Evolutionary conservation across 192 early-diverging fungal genomes (phyloP).

Genomic region (Spizellomyces sp.): DNA sequence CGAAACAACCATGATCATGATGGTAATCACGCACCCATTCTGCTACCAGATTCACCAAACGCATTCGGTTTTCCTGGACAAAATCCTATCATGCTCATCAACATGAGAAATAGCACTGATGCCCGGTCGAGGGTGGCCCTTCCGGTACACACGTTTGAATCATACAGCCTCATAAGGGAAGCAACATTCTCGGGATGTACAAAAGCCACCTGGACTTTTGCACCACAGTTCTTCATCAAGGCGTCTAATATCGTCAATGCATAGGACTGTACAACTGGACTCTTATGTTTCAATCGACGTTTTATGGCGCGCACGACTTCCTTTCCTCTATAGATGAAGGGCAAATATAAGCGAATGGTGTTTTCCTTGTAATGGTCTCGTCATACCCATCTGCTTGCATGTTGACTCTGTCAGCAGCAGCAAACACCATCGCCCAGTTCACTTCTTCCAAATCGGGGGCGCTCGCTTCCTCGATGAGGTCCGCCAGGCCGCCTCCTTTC

Average conservation of each 20-base stretch:
- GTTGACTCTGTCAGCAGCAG: background rate
- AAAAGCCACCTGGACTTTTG: conserved; percentile 5
- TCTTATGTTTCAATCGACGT: background rate
- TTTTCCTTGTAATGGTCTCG: too few relatives aligned
- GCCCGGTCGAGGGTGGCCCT: background rate
- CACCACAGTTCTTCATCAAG: background rate
- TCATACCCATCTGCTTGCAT: conserved; percentile 6
- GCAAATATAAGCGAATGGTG: too few relatives aligned
- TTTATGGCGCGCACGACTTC: background rate
- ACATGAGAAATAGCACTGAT: background rate
- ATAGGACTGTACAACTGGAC: background rate
- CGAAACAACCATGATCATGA: background rate
- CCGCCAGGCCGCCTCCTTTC: background rate
- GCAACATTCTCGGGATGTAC: background rate
- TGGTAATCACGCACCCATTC: background rate
- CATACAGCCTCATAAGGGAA: background rate
- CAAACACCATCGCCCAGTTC: background rate
- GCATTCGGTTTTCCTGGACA: conserved; percentile 4
- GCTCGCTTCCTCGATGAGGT: background rate
- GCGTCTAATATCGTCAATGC: conserved; percentile 1
- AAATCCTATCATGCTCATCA: background rate
- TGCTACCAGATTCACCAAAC: background rate
- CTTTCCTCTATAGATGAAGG: background rate
- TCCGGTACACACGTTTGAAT: background rate
- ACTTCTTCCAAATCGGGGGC: background rate